Evolutionary conservation across 176 grass and related monocot genomes (phyloP).

Genomic region (Zoysia pacifica): DNA sequence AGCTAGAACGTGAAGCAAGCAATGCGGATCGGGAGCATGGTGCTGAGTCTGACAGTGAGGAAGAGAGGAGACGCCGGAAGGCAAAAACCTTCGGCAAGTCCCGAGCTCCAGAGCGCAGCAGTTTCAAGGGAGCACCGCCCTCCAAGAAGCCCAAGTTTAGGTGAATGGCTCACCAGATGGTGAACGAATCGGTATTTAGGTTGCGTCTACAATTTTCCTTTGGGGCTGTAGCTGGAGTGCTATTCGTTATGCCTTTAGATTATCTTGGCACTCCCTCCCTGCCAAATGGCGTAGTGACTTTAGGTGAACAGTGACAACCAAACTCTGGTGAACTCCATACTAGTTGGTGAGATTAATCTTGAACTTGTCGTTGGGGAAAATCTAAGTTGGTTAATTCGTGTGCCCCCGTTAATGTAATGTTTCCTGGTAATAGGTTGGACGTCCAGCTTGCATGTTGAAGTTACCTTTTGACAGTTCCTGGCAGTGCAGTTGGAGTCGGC

Average conservation of each 20-base stretch:
- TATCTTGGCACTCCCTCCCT: not conserved
- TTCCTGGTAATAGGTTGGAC: not conserved
- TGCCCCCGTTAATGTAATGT: slow-evolving; percentile 11
- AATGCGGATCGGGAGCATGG: slow-evolving; percentile 73
- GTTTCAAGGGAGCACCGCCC: slow-evolving; percentile 42
- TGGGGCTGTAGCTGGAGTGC: not conserved
- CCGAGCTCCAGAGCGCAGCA: slow-evolving; percentile 42
- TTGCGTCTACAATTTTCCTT: slow-evolving; percentile 7
- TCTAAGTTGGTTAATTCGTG: not conserved
- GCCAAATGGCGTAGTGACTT: not conserved
- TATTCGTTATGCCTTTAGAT: not conserved
- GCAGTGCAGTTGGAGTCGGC: not conserved
- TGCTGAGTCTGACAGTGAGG: slow-evolving; percentile 78
- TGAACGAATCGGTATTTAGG: not conserved
- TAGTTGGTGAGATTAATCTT: not conserved
- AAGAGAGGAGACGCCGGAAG: slow-evolving; percentile 79
- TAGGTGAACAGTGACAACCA: not conserved
- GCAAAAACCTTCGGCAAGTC: slow-evolving; percentile 50
- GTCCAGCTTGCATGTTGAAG: not conserved
- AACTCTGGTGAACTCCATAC: not conserved
- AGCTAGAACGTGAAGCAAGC: slow-evolving; percentile 80
- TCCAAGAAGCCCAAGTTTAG: no score
- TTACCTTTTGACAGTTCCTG: not conserved
- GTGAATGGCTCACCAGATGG: no score
- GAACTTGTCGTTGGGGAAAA: slow-evolving; percentile 12